phyloP scores from a whole-genome alignment of 2,329 filamentous ascomycete species.

The Samsoniella hepiali region DNA sequence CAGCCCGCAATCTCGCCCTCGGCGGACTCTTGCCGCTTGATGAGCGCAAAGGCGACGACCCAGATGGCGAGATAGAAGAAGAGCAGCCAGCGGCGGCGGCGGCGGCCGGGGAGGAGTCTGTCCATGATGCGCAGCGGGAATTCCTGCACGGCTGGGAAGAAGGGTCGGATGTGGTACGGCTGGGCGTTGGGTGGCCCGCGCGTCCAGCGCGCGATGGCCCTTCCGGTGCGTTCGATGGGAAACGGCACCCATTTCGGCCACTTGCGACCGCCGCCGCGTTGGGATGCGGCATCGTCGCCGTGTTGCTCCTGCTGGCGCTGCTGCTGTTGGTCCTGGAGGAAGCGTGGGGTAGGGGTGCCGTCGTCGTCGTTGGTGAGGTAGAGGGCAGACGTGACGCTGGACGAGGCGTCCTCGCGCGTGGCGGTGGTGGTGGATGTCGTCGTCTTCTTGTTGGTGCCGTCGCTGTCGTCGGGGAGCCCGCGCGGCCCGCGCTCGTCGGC shows the following conservation, averaged over 20 bases:
- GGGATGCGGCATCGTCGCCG: not conserved
- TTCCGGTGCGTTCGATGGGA: slow-evolving; percentile 46
- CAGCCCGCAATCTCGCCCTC: slow-evolving; percentile 63
- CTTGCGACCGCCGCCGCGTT: slow-evolving; percentile 33
- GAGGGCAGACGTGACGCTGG: slow-evolving; percentile 21
- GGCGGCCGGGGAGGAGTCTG: slow-evolving; percentile 55
- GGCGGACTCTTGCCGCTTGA: slow-evolving; percentile 61
- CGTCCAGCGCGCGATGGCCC: slow-evolving; percentile 47
- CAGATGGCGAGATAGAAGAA: slow-evolving; percentile 61
- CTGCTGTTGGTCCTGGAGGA: slow-evolving; percentile 51
- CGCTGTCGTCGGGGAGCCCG: not conserved
- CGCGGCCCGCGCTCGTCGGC: slow-evolving; percentile 7
- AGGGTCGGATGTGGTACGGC: slow-evolving; percentile 48
- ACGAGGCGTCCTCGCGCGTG: slow-evolving; percentile 10
- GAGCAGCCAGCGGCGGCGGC: slow-evolving; percentile 57
- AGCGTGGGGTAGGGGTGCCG: slow-evolving; percentile 52
- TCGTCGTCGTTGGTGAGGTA: slow-evolving; percentile 18
- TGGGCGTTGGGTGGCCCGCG: slow-evolving; percentile 54
- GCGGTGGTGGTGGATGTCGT: slow-evolving; percentile 13
- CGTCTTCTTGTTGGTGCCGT: slow-evolving; percentile 4
- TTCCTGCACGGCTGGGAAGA: slow-evolving; percentile 65
- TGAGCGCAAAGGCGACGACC: slow-evolving; percentile 65
- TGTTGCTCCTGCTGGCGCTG: not conserved
- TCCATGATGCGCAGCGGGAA: slow-evolving; percentile 63
- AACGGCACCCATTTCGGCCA: slow-evolving; percentile 58